Evolutionary conservation across 805 yeast species (phyloP), one percentile per base, ranked within the genome.

Genomic region (Komagataella ulmi): DNA sequence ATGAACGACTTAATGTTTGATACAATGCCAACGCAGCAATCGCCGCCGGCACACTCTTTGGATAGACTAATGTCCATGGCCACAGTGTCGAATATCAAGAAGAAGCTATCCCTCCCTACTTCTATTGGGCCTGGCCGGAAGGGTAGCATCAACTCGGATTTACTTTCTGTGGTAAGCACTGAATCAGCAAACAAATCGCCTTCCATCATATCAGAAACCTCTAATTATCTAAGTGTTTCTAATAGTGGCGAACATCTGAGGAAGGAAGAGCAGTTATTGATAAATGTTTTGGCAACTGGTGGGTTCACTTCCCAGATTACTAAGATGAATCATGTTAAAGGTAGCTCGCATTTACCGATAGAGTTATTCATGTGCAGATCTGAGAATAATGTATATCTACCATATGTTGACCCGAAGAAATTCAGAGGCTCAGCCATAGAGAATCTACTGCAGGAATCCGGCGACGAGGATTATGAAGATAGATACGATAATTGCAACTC

Each of bases 391-490:
- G 40, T 30, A 14, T 30, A 30, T 30, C 14, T 30, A 14, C 40
- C 40, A 10, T 30, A 30, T 30, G 40, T 30, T 30, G 40, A 30
- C 14, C 40, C 40, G 10, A 30, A 30, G 40, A 30, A 14, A 10
- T 30, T 30, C 4, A 30, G 40, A 30, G 40, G 40, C 40, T 30
- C 40, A 14, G 40, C 40, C 14, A 30, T 30, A 30, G 40, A 30
- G 40, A 30, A 30, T 30, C 14, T 30, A 6, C 14, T 30, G 5
- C 40, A 45, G 43, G 50, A 49, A n/a, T 17, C 23, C 5, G 52
- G 45, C n/a, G 53, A 40, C 12, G 51, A 46, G 49, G 64, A 59
- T 6, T 57, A 55, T 43, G 60, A 59, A 10, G 62, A 58, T 14
- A 58, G 52, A 6, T 46, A 45, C 23, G 54, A 50, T 3, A 43